Percentiles rank a stretch among this genome's conserved stretches.
phyloP scores from a whole-genome alignment of 2,329 filamentous ascomycete genomes.

The Penicillium hordei region DNA sequence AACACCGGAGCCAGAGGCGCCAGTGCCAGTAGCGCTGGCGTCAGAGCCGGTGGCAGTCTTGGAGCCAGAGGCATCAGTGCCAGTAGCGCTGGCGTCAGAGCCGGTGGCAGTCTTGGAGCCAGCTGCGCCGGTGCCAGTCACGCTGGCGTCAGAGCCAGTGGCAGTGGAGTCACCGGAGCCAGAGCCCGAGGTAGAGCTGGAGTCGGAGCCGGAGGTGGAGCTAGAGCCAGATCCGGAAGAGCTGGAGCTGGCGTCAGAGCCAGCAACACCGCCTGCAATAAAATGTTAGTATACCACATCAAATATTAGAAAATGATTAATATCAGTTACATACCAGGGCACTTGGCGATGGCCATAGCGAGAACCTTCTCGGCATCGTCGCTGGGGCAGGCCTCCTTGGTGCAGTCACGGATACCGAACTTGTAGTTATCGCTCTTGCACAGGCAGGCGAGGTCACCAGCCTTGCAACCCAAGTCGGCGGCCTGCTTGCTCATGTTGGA shows the following conservation, averaged over 20 bases:
- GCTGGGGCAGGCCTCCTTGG: slow-evolving; percentile 43
- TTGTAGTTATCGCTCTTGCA: slow-evolving; percentile 44
- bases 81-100: neutral
- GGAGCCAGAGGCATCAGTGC: slow-evolving; percentile 15
- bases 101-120: slow-evolving; percentile 1
- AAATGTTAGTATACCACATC: slow-evolving; percentile 7
- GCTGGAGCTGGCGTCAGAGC: slow-evolving; percentile 7
- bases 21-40: slow-evolving; percentile 3
- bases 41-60: slow-evolving; percentile 11
- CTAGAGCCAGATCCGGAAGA: neutral
- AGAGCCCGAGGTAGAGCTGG: neutral
- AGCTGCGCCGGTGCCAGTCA: neutral
- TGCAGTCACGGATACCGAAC: slow-evolving; percentile 50
- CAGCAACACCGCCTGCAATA: slow-evolving; percentile 13
- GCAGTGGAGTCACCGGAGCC: neutral
- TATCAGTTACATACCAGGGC: slow-evolving; percentile 29
- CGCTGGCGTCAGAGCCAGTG: neutral
- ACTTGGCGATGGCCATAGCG: slow-evolving; percentile 36
- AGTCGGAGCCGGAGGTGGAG: neutral
- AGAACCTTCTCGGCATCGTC: slow-evolving; percentile 38
- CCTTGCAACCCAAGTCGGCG: slow-evolving; percentile 40
- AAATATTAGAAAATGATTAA: neutral
- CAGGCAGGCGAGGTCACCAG: slow-evolving; percentile 40
- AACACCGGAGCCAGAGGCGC: slow-evolving; percentile 2
- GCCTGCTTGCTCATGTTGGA: slow-evolving; percentile 46